Evolutionary conservation across 768 basidiomycete genomes (phyloP), one percentile per base, ranked within the genome.

Genomic region (Boletus pseudo-olivaceus): DNA sequence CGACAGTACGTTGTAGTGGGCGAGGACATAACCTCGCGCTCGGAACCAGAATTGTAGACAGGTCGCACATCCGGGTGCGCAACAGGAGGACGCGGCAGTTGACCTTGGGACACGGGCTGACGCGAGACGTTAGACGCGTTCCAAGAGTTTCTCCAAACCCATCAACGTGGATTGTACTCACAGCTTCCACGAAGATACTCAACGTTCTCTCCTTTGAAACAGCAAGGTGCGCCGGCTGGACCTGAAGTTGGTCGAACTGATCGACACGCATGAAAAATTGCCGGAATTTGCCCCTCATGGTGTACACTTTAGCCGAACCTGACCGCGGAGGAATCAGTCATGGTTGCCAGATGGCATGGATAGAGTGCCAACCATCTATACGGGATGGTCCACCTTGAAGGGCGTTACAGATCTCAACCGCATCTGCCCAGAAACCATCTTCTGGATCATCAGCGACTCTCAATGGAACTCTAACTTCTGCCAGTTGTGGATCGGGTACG

Each of bases 281-380:
- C 47, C 82, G 77, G 66, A 83, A 89, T 70, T 79, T 81, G 30
- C 86, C 86, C 27, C 87, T 80, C 66, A 81, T 71, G 2, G 81
- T 82, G 59, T 80, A 89, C 29, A 83, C 82, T 63, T 78, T 83
- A 27, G 86, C 86, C 11, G 83, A 82, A n/a, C 86, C 86, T 87
- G 34, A 47, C 42, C 14, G 32, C 51, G 33, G 34, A 54, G 3
- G 41, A 26, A 39, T 45, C 32, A 54, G 47, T 52, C 35, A 35
- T 43, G 27, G 33, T 45, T 33, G 11, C 42, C 15, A 4, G 43
- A 47, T n/a, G 8, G 27, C 6, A 40, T 0, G 4, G 17, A 47
- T 10, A 11, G 14, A 32, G 29, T 10, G n/a, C 62, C 43, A 50
- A 86, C 88, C 88, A 66, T 90, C 88, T 49, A 90, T 83, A 55